A percentile compares a stretch with the other conserved stretches of the same genome.
Conservation (phyloP, 805 yeast species). For the Sungouiozyma intestinalis region DNA sequence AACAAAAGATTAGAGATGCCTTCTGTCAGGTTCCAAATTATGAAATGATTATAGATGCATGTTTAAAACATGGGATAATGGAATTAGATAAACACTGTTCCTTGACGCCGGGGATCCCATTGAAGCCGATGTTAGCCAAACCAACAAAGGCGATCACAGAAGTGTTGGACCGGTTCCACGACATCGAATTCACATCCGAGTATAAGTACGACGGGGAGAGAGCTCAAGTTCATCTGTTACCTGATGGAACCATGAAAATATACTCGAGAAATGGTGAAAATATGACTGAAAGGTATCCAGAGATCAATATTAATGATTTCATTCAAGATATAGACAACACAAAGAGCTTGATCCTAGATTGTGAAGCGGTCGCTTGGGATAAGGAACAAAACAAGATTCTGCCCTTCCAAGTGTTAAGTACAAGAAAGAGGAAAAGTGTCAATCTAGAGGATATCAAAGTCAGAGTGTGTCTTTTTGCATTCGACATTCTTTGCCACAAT, state of each 20-base stretch:
- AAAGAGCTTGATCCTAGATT: slow-evolving; percentile 67
- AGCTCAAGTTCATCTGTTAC: slow-evolving; percentile 79
- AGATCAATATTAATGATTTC: slow-evolving; percentile 61
- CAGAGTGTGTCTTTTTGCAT: slow-evolving; percentile 84
- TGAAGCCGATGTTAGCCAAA: slow-evolving; percentile 96
- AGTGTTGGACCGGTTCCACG: slow-evolving; percentile 79
- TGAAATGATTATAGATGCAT: slow-evolving; percentile 59
- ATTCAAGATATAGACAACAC: slow-evolving; percentile 31
- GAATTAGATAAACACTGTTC: slow-evolving; percentile 57
- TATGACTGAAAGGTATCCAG: slow-evolving; percentile 95
- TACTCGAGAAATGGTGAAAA: slow-evolving; percentile 94
- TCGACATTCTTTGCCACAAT: slow-evolving; percentile 71
- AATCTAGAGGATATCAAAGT: slow-evolving; percentile 80
- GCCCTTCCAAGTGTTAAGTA: slow-evolving; percentile 88
- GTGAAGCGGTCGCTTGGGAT: slow-evolving; percentile 99
- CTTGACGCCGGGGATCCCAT: slow-evolving; percentile 83
- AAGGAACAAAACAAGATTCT: slow-evolving; percentile 62
- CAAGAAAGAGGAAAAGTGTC: slow-evolving; percentile 91
- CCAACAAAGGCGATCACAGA: slow-evolving; percentile 94
- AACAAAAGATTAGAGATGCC: slow-evolving; percentile 71
- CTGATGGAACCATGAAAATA: slow-evolving; percentile 56
- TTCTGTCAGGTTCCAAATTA: slow-evolving; percentile 88
- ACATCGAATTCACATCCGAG: slow-evolving; percentile 83
- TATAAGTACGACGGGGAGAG: slow-evolving; percentile 97
- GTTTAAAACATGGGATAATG: slow-evolving; percentile 57